A percentile compares a stretch with the other conserved stretches of the same genome.
These are phyloP conservation scores for Fraxinus velutina DNA, from an alignment of 305 asterid genomes.

Conservation along the genomic window DNA sequence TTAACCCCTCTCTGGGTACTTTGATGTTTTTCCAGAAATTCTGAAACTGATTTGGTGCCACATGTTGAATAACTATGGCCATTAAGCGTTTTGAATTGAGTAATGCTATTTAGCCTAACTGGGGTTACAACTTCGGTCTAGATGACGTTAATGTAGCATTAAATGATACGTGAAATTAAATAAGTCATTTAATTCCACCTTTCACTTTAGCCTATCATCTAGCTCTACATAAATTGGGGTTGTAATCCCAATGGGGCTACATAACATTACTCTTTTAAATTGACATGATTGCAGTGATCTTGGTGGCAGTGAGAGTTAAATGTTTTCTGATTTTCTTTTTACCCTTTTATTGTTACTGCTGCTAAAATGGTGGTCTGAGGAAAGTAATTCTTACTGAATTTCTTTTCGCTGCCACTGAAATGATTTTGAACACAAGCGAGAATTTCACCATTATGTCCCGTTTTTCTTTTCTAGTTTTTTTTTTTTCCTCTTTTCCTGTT, in stretches of 20 bases:
- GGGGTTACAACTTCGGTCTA: no score
- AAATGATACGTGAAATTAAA: no score
- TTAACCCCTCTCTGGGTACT: neutral
- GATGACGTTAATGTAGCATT: no score
- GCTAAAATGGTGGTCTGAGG: neutral
- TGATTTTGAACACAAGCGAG: neutral
- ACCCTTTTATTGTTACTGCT: neutral
- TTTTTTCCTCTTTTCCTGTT: neutral
- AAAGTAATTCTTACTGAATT: neutral
- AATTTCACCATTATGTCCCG: neutral
- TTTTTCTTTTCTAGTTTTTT: neutral
- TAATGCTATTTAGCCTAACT: no score
- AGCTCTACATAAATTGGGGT: no score
- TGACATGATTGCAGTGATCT: neutral
- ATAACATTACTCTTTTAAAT: neutral
- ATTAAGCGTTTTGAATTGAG: neutral
- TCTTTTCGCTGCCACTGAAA: neutral
- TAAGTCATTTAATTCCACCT: no score
- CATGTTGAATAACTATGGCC: neutral
- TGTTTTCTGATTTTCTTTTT: neutral
- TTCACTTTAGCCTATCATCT: no score
- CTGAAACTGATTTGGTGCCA: neutral
- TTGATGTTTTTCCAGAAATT: neutral
- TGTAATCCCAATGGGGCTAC: no score
- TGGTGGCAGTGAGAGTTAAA: neutral